phyloP scores from a whole-genome alignment of 2,329 filamentous ascomycete genomes.

The Talaromyces funiculosus region DNA sequence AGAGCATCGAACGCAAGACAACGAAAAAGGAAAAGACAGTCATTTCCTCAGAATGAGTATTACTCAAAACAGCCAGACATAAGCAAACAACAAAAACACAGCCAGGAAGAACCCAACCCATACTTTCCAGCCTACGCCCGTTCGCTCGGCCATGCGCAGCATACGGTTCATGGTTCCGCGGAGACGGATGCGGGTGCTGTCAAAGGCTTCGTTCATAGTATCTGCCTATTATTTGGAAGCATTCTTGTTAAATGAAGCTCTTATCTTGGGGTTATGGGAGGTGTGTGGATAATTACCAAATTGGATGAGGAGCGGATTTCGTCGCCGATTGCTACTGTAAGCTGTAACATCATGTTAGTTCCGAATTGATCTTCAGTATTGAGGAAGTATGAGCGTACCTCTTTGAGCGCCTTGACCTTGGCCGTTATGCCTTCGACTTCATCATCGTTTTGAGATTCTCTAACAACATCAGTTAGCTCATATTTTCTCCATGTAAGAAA shows the following conservation, averaged over 20 bases:
- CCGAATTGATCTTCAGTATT: background rate
- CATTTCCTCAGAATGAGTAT: background rate
- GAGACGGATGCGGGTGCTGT: conserved; percentile 72
- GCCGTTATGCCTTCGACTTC: conserved; percentile 85
- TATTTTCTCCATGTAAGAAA: background rate
- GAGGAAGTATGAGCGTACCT: conserved; percentile 53
- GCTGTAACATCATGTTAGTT: conserved; percentile 2
- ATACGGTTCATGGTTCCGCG: conserved; percentile 95
- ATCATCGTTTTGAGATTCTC: conserved; percentile 86
- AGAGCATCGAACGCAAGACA: background rate
- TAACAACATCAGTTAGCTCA: background rate
- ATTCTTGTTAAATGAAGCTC: background rate
- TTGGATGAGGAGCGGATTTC: conserved; percentile 13
- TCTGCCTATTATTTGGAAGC: conserved; percentile 41
- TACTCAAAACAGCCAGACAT: conserved; percentile 78
- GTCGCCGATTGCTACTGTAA: conserved; percentile 16
- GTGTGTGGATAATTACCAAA: background rate
- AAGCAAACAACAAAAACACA: conserved; percentile 77
- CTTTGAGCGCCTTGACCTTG: conserved; percentile 84
- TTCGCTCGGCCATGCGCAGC: conserved; percentile 89
- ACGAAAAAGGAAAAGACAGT: background rate
- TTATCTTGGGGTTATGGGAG: background rate
- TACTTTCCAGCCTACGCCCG: conserved; percentile 91
- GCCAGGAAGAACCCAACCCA: conserved; percentile 87
- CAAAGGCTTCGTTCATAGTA: conserved; percentile 94